Percentiles rank a stretch among this genome's conserved stretches.
phyloP scores from a whole-genome alignment of 495 filamentous ascomycete species.

The Penicillium daleae region DNA sequence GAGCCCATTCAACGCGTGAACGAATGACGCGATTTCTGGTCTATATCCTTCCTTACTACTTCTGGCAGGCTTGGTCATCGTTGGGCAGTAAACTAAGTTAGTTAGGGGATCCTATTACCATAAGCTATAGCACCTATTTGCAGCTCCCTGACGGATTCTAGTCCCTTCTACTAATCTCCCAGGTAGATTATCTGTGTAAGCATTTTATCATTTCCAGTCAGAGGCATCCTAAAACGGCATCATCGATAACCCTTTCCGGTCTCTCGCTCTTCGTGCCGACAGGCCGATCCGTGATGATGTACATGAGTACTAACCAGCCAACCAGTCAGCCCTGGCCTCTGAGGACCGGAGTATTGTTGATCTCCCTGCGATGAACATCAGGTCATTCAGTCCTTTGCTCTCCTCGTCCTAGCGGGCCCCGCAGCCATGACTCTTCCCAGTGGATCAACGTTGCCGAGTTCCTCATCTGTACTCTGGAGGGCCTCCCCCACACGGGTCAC shows the following conservation, averaged over 20 bases:
- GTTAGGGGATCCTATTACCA: no score
- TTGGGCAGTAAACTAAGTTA: background rate
- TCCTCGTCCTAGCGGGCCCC: conserved; percentile 15
- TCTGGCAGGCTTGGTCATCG: background rate
- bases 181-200: background rate
- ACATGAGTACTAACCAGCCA: background rate
- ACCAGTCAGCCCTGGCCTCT: background rate
- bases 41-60: background rate
- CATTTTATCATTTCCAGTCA: background rate
- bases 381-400: conserved; percentile 20
- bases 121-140: background rate
- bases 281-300: conserved; percentile 11
- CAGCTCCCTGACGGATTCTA: background rate
- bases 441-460: conserved; percentile 1
- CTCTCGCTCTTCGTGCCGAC: conserved; percentile 14
- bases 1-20: no score
- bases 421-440: background rate
- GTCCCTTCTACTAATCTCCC: background rate
- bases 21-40: background rate
- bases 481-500: conserved; percentile 27
- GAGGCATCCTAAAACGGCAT: background rate
- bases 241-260: background rate
- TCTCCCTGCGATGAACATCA: conserved; percentile 6
- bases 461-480: background rate
- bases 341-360: conserved; percentile 8